A percentile compares a stretch with the other conserved stretches of the same genome.
Conservation (phyloP, 116 monocot genomes). For the Posidonia oceanica region DNA sequence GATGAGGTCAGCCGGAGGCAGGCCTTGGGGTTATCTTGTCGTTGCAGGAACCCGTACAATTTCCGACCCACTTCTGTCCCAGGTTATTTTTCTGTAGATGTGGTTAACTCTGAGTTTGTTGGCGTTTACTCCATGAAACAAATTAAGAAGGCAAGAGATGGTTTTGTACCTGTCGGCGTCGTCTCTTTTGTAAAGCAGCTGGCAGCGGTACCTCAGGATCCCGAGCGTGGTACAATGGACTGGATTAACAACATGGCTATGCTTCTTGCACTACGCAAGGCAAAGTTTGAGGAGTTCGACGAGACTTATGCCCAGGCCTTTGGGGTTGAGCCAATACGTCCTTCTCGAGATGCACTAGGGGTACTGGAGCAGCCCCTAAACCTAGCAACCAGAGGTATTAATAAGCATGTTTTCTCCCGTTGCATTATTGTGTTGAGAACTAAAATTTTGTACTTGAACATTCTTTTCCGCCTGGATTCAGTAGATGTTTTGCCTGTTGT, state of each 20-base stretch:
- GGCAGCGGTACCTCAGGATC: conserved; percentile 14
- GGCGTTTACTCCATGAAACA: conserved; percentile 47
- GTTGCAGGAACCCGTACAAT: conserved; percentile 35
- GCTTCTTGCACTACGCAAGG: conserved; percentile 36
- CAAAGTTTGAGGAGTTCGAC: conserved; percentile 58
- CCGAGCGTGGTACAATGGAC: conserved; percentile 6
- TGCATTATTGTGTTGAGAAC: conserved; percentile 1
- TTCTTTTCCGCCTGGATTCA: background rate
- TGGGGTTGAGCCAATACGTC: conserved; percentile 38
- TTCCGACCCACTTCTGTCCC: conserved; percentile 29
- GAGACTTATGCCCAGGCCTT: conserved; percentile 81
- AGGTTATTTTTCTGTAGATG: conserved; percentile 47
- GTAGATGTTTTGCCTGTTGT: background rate
- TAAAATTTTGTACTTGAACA: conserved; percentile 8
- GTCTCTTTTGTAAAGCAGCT: conserved; percentile 26
- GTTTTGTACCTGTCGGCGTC: conserved; percentile 23
- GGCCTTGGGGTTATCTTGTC: conserved; percentile 59
- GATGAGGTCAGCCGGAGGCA: conserved; percentile 52
- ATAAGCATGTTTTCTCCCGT: conserved; percentile 6
- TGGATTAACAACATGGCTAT: conserved; percentile 22
- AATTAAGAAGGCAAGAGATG: conserved; percentile 39
- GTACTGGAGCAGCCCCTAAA: conserved; percentile 21
- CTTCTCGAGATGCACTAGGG: conserved; percentile 10
- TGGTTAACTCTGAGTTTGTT: conserved; percentile 43
- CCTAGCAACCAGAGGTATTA: conserved; percentile 69